Conservation (phyloP, 2,329 filamentous ascomycete genomes). For the Calonectria crousiana region DNA sequence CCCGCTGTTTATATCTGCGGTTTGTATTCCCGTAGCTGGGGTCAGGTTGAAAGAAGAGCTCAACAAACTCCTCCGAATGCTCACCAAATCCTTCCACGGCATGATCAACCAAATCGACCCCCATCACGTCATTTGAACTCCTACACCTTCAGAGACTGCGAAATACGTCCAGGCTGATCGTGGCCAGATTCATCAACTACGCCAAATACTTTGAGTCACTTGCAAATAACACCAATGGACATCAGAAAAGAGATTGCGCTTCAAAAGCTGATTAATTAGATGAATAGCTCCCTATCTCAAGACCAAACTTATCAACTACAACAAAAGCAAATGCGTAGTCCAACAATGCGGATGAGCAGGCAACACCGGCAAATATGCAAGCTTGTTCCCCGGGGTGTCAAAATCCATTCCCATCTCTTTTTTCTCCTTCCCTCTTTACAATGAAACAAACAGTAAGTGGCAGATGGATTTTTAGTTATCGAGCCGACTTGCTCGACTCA, state of each 20-base stretch:
- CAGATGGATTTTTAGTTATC: background rate
- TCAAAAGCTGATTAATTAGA: slow-evolving; percentile 19
- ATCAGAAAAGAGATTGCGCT: background rate
- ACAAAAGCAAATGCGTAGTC: slow-evolving; percentile 15
- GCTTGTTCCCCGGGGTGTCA: background rate
- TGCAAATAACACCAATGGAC: background rate
- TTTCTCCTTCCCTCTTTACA: slow-evolving; percentile 11
- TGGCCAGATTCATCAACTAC: background rate
- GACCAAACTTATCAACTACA: slow-evolving; percentile 22
- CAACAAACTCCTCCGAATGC: background rate
- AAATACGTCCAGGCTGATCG: background rate
- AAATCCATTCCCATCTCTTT: slow-evolving; percentile 27
- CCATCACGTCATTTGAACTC: background rate
- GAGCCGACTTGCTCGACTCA: background rate
- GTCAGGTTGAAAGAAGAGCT: background rate
- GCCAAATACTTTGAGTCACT: background rate
- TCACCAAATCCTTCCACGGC: background rate
- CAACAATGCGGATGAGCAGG: slow-evolving; percentile 18
- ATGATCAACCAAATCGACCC: background rate
- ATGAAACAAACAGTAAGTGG: slow-evolving; percentile 19
- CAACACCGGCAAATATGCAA: slow-evolving; percentile 23
- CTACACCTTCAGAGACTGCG: background rate
- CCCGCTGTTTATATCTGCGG: background rate
- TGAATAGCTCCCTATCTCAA: slow-evolving; percentile 21
- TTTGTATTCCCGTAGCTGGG: background rate